Evolutionary conservation across 2,329 filamentous ascomycete genomes (phyloP).

Genomic region (Paraconiothyrium sp.): DNA sequence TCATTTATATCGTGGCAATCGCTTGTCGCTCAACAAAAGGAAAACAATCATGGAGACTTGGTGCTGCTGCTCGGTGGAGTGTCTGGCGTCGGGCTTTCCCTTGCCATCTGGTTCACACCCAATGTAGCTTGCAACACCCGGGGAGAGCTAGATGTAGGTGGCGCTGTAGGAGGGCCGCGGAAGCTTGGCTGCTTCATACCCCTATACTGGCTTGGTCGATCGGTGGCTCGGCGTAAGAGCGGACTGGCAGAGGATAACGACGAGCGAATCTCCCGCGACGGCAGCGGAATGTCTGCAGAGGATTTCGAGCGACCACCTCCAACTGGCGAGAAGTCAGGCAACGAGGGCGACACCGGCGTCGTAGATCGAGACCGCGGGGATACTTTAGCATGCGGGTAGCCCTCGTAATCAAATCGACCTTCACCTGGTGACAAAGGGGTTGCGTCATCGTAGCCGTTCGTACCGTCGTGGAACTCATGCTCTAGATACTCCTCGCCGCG

Average conservation of each 20-base stretch:
- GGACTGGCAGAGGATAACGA: conserved; percentile 43
- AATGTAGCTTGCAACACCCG: conserved; percentile 16
- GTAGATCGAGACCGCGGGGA: conserved; percentile 31
- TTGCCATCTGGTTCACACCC: conserved; percentile 18
- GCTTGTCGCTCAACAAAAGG: not conserved
- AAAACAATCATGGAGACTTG: conserved; percentile 13
- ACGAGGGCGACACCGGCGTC: conserved; percentile 30
- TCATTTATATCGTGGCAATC: not conserved
- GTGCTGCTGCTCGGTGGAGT: conserved; percentile 39
- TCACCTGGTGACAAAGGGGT: conserved; percentile 16
- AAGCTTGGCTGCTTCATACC: conserved; percentile 37
- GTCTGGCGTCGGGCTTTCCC: conserved; percentile 32
- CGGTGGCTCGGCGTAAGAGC: conserved; percentile 45
- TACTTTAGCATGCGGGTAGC: conserved; percentile 35
- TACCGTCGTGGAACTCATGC: conserved; percentile 35
- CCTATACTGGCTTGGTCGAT: conserved; percentile 30
- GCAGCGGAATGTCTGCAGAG: conserved; percentile 31
- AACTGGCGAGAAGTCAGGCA: conserved; percentile 25
- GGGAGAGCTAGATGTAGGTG: conserved; percentile 33
- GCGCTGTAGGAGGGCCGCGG: conserved; percentile 31
- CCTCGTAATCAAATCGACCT: conserved; percentile 40
- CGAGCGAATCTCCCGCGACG: conserved; percentile 19
- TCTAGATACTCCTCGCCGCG: conserved; percentile 73
- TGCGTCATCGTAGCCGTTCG: conserved; percentile 19
- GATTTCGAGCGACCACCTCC: conserved; percentile 21